A percentile compares a stretch with the other conserved stretches of the same genome.
Conservation (phyloP, 768 basidiomycete species). For the Boletellus sp. region DNA sequence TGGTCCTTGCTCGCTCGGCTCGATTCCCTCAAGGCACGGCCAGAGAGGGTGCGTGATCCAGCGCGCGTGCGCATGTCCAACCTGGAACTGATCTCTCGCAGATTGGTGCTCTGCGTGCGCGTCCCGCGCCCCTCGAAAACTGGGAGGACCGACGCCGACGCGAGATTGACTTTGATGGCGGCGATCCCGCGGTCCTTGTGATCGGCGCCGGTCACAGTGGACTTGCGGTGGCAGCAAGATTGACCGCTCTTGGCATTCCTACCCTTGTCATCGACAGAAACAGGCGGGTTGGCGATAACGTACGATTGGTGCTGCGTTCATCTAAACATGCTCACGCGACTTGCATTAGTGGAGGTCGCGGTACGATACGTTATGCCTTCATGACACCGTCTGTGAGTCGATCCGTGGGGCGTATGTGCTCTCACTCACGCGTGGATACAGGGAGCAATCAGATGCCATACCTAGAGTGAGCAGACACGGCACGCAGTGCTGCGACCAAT, state of each 20-base stretch:
- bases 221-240: slow-evolving; percentile 55
- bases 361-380: slow-evolving; percentile 53
- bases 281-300: slow-evolving; percentile 45
- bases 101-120: slow-evolving; percentile 39
- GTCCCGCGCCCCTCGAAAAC: slow-evolving; percentile 40
- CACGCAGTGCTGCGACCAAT: neutral
- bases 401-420: slow-evolving; percentile 2
- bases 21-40: slow-evolving; percentile 49
- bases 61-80: neutral
- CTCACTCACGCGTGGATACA: slow-evolving; percentile 15
- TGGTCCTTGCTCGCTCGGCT: slow-evolving; percentile 58
- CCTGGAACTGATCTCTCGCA: neutral
- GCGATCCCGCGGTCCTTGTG: slow-evolving; percentile 55
- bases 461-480: slow-evolving; percentile 38
- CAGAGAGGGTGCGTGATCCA: slow-evolving; percentile 36
- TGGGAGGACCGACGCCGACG: slow-evolving; percentile 47
- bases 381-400: slow-evolving; percentile 46
- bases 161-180: slow-evolving; percentile 42
- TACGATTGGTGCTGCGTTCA: slow-evolving; percentile 4
- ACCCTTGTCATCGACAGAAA: slow-evolving; percentile 54
- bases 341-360: slow-evolving; percentile 46
- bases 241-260: slow-evolving; percentile 52
- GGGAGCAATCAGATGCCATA: slow-evolving; percentile 56
- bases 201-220: slow-evolving; percentile 68
- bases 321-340: slow-evolving; percentile 2